A percentile compares a stretch with the other conserved stretches of the same genome.
Conservation (phyloP, 2,329 filamentous ascomycete genomes). For the Plenodomus biglobosus region DNA sequence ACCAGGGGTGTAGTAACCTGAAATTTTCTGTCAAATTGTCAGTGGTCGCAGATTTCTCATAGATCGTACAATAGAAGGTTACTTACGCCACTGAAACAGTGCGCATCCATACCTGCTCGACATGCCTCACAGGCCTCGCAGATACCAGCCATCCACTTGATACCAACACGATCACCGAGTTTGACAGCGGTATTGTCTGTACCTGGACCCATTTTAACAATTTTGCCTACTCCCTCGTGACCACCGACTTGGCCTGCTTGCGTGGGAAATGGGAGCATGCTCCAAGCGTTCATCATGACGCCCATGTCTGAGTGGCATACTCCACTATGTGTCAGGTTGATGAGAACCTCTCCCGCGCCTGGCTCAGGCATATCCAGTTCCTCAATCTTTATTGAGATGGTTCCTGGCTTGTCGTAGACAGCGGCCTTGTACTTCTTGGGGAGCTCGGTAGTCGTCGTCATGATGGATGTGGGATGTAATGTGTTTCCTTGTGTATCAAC, state of each 20-base stretch:
- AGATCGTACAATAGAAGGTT: not conserved
- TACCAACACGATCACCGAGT: constrained; percentile 68
- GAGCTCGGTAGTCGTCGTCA: constrained; percentile 16
- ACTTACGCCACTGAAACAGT: constrained; percentile 38
- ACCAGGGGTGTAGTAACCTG: constrained; percentile 68
- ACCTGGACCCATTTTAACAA: constrained; percentile 66
- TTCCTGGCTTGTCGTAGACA: constrained; percentile 67
- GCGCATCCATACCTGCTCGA: constrained; percentile 49
- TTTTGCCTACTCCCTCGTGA: constrained; percentile 67
- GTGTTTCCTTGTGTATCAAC: too few relatives aligned
- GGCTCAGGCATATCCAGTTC: constrained; percentile 67
- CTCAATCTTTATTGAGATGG: constrained; percentile 64
- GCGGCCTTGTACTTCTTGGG: constrained; percentile 64
- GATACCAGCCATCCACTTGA: constrained; percentile 66
- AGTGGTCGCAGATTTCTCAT: not conserved
- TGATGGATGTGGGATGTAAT: not conserved
- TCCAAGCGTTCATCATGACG: constrained; percentile 54
- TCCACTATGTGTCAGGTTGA: constrained; percentile 65
- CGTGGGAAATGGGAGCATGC: constrained; percentile 60
- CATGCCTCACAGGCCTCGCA: constrained; percentile 50
- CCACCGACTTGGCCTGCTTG: constrained; percentile 66
- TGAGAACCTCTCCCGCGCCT: constrained; percentile 62
- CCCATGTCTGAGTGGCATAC: constrained; percentile 66
- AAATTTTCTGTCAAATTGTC: constrained; percentile 47
- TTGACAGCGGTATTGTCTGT: constrained; percentile 59